A percentile compares a stretch with the other conserved stretches of the same genome.
These are phyloP conservation scores for Suillus weaverae DNA, from an alignment of 768 basidiomycete species.

Conservation along the genomic window DNA sequence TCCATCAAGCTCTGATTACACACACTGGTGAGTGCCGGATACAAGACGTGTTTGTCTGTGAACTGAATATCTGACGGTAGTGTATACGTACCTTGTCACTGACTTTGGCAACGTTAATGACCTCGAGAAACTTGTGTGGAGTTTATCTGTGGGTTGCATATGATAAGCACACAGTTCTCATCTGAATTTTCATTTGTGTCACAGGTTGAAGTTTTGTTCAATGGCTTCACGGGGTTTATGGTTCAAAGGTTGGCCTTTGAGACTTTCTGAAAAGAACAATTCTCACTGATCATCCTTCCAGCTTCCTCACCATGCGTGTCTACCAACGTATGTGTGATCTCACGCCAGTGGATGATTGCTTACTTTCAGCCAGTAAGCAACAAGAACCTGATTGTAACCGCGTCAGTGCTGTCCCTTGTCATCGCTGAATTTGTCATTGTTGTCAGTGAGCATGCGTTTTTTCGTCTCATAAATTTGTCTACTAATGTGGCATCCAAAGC, in stretches of 20 bases:
- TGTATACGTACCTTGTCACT: conserved; percentile 43
- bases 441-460: conserved; percentile 24
- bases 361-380: conserved; percentile 42
- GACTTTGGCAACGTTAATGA: conserved; percentile 33
- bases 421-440: conserved; percentile 38
- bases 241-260: conserved; percentile 40
- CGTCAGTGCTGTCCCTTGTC: conserved; percentile 35
- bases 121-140: conserved; percentile 42
- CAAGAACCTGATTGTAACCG: conserved; percentile 38
- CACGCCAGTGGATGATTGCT: neutral
- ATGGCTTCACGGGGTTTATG: conserved; percentile 47
- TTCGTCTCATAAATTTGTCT: neutral
- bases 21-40: conserved; percentile 40
- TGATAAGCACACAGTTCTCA: neutral
- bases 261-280: neutral
- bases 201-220: conserved; percentile 48
- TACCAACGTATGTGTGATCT: conserved; percentile 37
- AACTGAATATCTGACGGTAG: conserved; percentile 22
- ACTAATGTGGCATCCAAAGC: conserved; percentile 21
- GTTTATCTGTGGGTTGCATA: conserved; percentile 11
- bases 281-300: neutral
- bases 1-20: conserved; percentile 52
- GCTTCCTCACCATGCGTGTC: conserved; percentile 47
- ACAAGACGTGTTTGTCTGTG: neutral
- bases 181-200: neutral